These are phyloP conservation scores for Stachybotrys elegans DNA, from an alignment of 2,329 filamentous ascomycete genomes.

Conservation along the genomic window DNA sequence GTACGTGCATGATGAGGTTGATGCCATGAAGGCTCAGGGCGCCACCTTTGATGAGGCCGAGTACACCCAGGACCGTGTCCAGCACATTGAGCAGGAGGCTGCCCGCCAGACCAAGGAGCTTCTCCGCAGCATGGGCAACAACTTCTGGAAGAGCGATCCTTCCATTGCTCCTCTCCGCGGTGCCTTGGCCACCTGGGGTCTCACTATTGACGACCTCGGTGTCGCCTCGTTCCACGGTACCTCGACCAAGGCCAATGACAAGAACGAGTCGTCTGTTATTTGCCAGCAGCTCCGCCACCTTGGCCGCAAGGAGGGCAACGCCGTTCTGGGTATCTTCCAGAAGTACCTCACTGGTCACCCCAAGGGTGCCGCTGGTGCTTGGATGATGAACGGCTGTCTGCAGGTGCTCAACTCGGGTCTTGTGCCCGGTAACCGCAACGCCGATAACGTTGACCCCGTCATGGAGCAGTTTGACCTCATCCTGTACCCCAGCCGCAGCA, in stretches of 20 bases:
- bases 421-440: slow-evolving; percentile 95
- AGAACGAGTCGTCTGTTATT: slow-evolving; percentile 97
- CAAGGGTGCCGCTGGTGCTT: slow-evolving; percentile 97
- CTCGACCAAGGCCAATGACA: slow-evolving; percentile 97
- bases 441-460: slow-evolving; percentile 91
- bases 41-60: slow-evolving; percentile 73
- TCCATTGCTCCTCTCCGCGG: slow-evolving; percentile 93
- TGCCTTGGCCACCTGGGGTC: slow-evolving; percentile 93
- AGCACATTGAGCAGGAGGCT: slow-evolving; percentile 82
- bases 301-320: slow-evolving; percentile 93
- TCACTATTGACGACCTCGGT: slow-evolving; percentile 91
- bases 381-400: slow-evolving; percentile 99
- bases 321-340: slow-evolving; percentile 95
- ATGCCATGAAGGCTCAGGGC: slow-evolving; percentile 80
- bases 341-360: slow-evolving; percentile 98
- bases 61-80: slow-evolving; percentile 78
- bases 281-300: slow-evolving; percentile 95
- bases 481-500: slow-evolving; percentile 88
- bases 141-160: slow-evolving; percentile 96
- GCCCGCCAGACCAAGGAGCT: slow-evolving; percentile 89
- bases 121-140: slow-evolving; percentile 88
- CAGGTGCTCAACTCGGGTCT: slow-evolving; percentile 92
- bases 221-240: slow-evolving; percentile 99
- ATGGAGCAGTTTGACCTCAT: slow-evolving; percentile 99
- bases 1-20: slow-evolving; percentile 87